Base-by-base conservation (phyloP, 129 eudicot genomes). In the Tanacetum coccineum region DNA sequence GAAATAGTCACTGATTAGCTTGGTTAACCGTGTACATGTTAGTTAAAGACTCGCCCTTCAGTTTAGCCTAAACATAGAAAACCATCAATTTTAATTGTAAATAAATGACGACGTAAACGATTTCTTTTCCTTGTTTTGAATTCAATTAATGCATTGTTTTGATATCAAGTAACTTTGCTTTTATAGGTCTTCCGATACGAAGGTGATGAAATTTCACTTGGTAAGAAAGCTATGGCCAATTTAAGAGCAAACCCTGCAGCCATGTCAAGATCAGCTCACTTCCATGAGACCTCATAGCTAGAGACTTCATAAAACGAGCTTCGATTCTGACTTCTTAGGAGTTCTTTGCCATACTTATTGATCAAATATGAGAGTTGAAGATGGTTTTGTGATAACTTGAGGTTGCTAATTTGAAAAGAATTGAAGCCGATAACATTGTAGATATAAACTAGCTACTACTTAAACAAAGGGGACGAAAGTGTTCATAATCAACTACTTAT, bases 161-260 rank as follows among this genome's bases (percentile, higher is more conserved):
- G 66, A 61, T 36, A 13, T 60, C 9, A 32, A 59, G 18, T 6
- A 2, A 45, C 49, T 53, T 20, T 14, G 1, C 11, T 44, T 47
- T 54, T 42, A 54, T 39, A 74, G 78, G 67, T 21, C 3, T 65
- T 54, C 30, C 59, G 72, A 55, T 74, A 66, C 6, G 72, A 73
- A 55, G 75, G 80, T 13, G 75, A 68, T 42, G 75, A 70, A 45
- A 69, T 44, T 13, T 70, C 18, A 54, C 22, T 7, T 51, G 75
- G 80, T 10, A 76, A 76, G 75, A 76, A 53, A 39, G 80, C 75
- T 7, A 7, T 68, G 65, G 52, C 42, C 11, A 76, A 76, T 68
- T 69, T 76, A 66, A 48, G 80, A 76, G 80, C 80, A 11, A 76
- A 76, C 52, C 80, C 80, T 52, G 80, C 80, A 25, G 80, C 80